Base-by-base conservation (phyloP, 75 land plant species). In the Sequoiadendron giganteum region DNA sequence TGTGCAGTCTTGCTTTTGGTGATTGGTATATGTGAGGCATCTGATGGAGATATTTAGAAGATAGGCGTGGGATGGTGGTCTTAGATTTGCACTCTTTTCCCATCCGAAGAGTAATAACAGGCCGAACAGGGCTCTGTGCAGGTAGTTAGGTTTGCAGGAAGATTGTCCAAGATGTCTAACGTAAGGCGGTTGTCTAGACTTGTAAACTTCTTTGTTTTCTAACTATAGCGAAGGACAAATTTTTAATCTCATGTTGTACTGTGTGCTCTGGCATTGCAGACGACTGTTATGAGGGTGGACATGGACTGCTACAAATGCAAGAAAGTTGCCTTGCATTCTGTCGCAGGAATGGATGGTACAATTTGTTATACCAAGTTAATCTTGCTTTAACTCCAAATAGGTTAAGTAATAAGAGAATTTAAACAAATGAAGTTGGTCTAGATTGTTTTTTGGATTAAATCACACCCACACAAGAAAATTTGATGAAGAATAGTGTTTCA, bases 261-360 rank as follows among this genome's bases (percentile, higher is more conserved):
- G 36, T 30, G 34, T 72, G 75, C 32, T 72, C 65, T 58, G 75
- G 9, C 30, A 30, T 72, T 81, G 83, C 83, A 81, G 83, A 43
- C 14, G 1, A 81, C 83, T 40, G 43, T 80, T 39, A 40, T 80
- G 45, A 80, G 16, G 45, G 47, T 80, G 6, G 83, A 80, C 18
- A 80, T 80, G 83, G 42, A 15, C 0, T 80, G 83, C 83, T 39
- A 80, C 83, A 80, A 80, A 43, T 80, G 83, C 83, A 80, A 80
- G 43, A 80, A 25, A 32, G 83, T 80, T 5, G 83, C 83, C 83
- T 80, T 80, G 83, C 83, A 80, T 19, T 80, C 83, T 80, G 83
- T 80, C 83, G 40, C 83, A 18, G 11, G 47, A 19, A 80, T 80
- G 15, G 47, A 43, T 32, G 83, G 83, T 80, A 80, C 40, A n/a